phyloP scores from a whole-genome alignment of 139 green algal species.

The Microglena sp. region DNA sequence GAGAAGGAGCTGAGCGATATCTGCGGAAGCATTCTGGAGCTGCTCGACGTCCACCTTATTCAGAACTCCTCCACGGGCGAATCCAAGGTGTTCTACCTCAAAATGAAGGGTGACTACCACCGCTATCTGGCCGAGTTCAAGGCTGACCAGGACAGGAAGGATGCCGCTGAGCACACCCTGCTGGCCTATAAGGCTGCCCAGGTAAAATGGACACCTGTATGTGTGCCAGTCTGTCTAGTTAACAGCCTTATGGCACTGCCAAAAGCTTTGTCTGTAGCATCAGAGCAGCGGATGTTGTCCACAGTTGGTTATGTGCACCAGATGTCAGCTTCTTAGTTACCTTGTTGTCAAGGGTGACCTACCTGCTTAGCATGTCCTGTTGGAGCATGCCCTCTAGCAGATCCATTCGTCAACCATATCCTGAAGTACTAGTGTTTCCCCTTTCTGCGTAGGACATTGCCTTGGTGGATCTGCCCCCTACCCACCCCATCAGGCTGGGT shows the following conservation, averaged over 20 bases:
- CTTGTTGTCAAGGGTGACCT: too few species aligned
- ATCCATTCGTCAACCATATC: too few species aligned
- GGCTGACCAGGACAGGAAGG: constrained; percentile 76
- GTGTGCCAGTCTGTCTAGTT: too few species aligned
- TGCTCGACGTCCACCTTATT: constrained; percentile 95
- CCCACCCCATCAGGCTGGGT: constrained; percentile 94
- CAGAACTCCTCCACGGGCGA: constrained; percentile 83
- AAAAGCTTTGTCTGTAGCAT: too few species aligned
- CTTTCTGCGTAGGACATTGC: constrained; percentile 99
- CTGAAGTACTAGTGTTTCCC: too few species aligned
- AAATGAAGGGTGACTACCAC: constrained; percentile 90
- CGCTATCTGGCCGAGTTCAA: constrained; percentile 98
- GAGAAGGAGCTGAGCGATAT: constrained; percentile 86
- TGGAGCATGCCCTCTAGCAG: too few species aligned
- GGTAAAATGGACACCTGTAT: constrained; percentile 59
- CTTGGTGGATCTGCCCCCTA: constrained; percentile 84
- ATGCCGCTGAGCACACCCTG: constrained; percentile 90
- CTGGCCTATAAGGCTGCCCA: constrained; percentile 92
- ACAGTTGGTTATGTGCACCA: too few species aligned
- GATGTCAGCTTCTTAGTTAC: too few species aligned
- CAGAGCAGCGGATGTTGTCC: too few species aligned
- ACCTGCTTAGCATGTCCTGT: too few species aligned
- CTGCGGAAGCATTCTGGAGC: constrained; percentile 75
- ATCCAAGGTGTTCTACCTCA: constrained; percentile 94
- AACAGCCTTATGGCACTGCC: too few species aligned